These are phyloP conservation scores for Coemansia javaensis DNA, from an alignment of 192 early-diverging fungal genomes.

Conservation along the genomic window DNA sequence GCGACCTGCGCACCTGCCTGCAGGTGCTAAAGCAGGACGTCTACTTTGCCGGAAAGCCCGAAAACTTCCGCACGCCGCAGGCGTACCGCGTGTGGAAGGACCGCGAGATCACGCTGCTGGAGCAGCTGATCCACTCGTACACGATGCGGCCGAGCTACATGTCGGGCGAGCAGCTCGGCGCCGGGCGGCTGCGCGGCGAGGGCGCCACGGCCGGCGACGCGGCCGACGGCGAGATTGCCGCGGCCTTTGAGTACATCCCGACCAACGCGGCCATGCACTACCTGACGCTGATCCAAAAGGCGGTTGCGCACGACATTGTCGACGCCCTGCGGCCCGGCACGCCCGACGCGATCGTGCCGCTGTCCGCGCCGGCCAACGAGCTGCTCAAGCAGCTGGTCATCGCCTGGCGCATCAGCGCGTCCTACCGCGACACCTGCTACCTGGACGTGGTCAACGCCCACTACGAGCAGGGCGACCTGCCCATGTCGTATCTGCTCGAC, in stretches of 20 bases:
- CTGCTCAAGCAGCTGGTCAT: slow-evolving; percentile 41
- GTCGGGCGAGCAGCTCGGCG: slow-evolving; percentile 36
- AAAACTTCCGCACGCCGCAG: slow-evolving; percentile 28
- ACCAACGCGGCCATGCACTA: slow-evolving; percentile 29
- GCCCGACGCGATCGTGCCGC: slow-evolving; percentile 14
- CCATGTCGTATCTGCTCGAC: slow-evolving; percentile 38
- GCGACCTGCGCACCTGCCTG: slow-evolving; percentile 42
- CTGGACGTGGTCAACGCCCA: slow-evolving; percentile 36
- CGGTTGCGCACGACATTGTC: slow-evolving; percentile 39
- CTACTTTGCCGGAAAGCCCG: slow-evolving; percentile 46
- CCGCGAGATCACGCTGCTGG: slow-evolving; percentile 43
- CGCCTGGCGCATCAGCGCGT: slow-evolving; percentile 44
- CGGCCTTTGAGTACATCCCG: slow-evolving; percentile 48
- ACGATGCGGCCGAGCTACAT: slow-evolving; percentile 39
- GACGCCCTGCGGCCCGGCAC: slow-evolving; percentile 5
- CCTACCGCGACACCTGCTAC: slow-evolving; percentile 43
- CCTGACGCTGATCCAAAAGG: slow-evolving; percentile 19
- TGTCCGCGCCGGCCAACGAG: slow-evolving; percentile 34
- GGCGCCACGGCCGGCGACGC: slow-evolving; percentile 22
- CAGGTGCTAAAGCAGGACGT: slow-evolving; percentile 35
- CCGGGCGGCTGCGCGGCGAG: slow-evolving; percentile 31
- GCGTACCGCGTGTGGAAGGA: slow-evolving; percentile 48
- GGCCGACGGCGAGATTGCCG: slow-evolving; percentile 29
- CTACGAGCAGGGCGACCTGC: slow-evolving; percentile 28
- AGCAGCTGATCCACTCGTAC: slow-evolving; percentile 45